These are phyloP conservation scores for Trichosporon sp. DNA, from an alignment of 1,284 basidiomycete species.

Conservation along the genomic window DNA sequence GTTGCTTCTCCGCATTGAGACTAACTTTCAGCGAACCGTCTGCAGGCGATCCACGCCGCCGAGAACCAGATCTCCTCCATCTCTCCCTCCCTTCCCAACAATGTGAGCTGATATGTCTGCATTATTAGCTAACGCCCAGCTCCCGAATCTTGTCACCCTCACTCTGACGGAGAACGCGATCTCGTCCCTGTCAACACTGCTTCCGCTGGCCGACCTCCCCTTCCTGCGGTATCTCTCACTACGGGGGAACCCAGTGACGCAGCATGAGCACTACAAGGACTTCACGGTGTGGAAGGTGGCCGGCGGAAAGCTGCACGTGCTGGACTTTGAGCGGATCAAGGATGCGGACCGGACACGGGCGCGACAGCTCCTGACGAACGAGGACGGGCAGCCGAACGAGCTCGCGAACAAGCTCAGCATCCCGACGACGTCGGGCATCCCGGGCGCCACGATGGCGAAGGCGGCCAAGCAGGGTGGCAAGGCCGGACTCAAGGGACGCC, in stretches of 20 bases:
- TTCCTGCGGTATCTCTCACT: slow-evolving; percentile 80
- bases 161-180: slow-evolving; percentile 55
- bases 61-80: slow-evolving; percentile 91
- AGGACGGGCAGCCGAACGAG: slow-evolving; percentile 72
- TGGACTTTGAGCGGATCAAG: slow-evolving; percentile 95
- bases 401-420: slow-evolving; percentile 77
- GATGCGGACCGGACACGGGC: slow-evolving; percentile 81
- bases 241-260: slow-evolving; percentile 85
- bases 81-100: slow-evolving; percentile 59
- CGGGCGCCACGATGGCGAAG: slow-evolving; percentile 63
- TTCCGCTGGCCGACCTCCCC: slow-evolving; percentile 75
- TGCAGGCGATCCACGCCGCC: slow-evolving; percentile 81
- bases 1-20: slow-evolving; percentile 25
- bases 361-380: slow-evolving; percentile 73
- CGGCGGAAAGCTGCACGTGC: slow-evolving; percentile 71
- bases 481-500: slow-evolving; percentile 61
- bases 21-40: slow-evolving; percentile 74
- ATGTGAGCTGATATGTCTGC: slow-evolving; percentile 38
- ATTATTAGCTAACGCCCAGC: slow-evolving; percentile 33
- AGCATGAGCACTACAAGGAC: slow-evolving; percentile 95
- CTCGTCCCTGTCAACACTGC: slow-evolving; percentile 82
- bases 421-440: slow-evolving; percentile 67
- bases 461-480: slow-evolving; percentile 36
- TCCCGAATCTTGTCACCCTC: slow-evolving; percentile 57
- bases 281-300: slow-evolving; percentile 67